phyloP scores from a whole-genome alignment of 2,329 filamentous ascomycete species.

The Didymella pomorum region DNA sequence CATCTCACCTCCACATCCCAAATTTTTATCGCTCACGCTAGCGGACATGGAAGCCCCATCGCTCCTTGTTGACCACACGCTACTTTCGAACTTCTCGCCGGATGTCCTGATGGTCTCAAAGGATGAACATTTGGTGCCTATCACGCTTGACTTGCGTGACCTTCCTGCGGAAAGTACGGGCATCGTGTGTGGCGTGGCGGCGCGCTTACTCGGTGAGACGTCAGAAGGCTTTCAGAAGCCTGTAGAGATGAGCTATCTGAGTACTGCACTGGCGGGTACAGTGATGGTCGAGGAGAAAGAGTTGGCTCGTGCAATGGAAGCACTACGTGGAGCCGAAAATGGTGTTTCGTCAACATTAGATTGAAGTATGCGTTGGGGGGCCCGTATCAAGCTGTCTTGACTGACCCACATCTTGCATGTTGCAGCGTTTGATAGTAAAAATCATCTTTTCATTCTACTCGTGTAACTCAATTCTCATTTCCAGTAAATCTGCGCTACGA shows the following conservation, averaged over 20 bases:
- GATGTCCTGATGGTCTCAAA: conserved; percentile 79
- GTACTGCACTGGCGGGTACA: conserved; percentile 85
- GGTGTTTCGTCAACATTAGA: conserved; percentile 16
- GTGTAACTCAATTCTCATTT: too few species aligned
- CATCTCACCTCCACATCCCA: conserved; percentile 61
- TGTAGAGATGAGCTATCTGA: conserved; percentile 88
- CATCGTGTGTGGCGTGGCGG: conserved; percentile 93
- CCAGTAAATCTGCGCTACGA: too few species aligned
- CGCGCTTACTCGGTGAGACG: conserved; percentile 78
- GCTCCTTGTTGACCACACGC: conserved; percentile 72
- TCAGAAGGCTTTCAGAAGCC: conserved; percentile 44
- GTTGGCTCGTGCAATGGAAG: conserved; percentile 74
- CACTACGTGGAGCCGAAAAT: conserved; percentile 61
- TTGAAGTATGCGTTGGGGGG: too few species aligned
- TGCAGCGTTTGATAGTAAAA: too few species aligned
- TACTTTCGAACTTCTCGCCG: conserved; percentile 64
- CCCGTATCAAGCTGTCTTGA: too few species aligned
- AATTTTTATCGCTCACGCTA: conserved; percentile 77
- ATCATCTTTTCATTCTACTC: too few species aligned
- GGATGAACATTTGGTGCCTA: conserved; percentile 77
- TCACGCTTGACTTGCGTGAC: conserved; percentile 83
- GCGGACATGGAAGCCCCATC: conserved; percentile 78
- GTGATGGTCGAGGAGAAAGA: conserved; percentile 84
- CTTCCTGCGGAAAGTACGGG: conserved; percentile 89
- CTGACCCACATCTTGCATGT: too few species aligned